Conservation (phyloP, 2,329 filamentous ascomycete species). For the Aspergillus luchuensis region DNA sequence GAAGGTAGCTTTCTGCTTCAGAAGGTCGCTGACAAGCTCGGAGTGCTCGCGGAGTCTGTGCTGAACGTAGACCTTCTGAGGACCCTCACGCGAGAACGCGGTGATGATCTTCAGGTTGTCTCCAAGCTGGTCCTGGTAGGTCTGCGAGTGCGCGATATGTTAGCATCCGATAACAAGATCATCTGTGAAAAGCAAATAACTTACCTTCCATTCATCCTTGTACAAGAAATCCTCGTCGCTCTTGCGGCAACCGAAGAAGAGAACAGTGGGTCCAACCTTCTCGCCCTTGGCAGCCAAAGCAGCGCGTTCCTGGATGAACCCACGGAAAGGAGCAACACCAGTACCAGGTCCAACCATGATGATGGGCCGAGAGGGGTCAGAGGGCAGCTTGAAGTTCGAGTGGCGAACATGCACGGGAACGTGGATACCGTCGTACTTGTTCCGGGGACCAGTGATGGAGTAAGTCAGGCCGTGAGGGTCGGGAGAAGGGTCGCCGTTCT, state of each 20-base stretch:
- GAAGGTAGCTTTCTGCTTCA: constrained; percentile 84
- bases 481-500: constrained; percentile 80
- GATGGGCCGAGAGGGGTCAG: constrained; percentile 87
- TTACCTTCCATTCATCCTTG: constrained; percentile 85
- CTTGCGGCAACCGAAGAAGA: constrained; percentile 96
- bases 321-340: constrained; percentile 94
- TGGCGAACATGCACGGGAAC: constrained; percentile 94
- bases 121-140: constrained; percentile 79
- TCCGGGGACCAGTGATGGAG: constrained; percentile 81
- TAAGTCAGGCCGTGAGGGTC: constrained; percentile 84
- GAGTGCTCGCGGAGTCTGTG: constrained; percentile 83
- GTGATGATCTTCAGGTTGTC: constrained; percentile 89
- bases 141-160: constrained; percentile 52
- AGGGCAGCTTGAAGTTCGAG: constrained; percentile 98
- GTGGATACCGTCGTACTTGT: constrained; percentile 95
- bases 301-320: constrained; percentile 90
- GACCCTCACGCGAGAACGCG: constrained; percentile 87
- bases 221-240: constrained; percentile 90
- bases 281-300: constrained; percentile 78
- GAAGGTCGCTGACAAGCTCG: constrained; percentile 81
- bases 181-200: constrained; percentile 37
- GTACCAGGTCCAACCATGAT: constrained; percentile 97
- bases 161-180: constrained; percentile 17
- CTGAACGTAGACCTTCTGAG: constrained; percentile 95
- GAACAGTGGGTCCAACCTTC: constrained; percentile 79